Conservation (phyloP, 2,329 filamentous ascomycete species). For the Elsinoe fawcettii region DNA sequence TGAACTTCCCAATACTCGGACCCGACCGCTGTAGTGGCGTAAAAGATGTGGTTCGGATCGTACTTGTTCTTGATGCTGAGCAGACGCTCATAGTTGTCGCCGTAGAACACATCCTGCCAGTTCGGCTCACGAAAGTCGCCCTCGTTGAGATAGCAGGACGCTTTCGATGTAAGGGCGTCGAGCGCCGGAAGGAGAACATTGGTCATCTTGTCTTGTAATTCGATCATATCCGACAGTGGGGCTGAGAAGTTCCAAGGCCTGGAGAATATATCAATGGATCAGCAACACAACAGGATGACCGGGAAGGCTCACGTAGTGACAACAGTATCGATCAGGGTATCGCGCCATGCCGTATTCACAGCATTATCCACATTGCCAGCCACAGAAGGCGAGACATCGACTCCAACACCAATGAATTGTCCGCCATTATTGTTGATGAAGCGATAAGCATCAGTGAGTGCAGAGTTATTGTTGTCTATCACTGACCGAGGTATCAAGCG, state of each 20-base stretch:
- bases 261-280: background rate
- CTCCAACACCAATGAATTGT: conserved; percentile 32
- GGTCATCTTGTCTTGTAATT: conserved; percentile 33
- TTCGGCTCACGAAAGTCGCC: conserved; percentile 14
- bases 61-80: conserved; percentile 18
- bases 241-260: conserved; percentile 33
- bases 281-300: no score
- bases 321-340: conserved; percentile 26
- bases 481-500: conserved; percentile 31
- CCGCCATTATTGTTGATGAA: conserved; percentile 30
- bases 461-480: conserved; percentile 26
- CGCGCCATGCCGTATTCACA: conserved; percentile 35
- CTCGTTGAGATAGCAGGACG: conserved; percentile 37
- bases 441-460: conserved; percentile 29
- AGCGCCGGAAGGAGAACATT: conserved; percentile 22
- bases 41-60: conserved; percentile 16
- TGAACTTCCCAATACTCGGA: background rate
- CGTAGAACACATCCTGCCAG: conserved; percentile 17
- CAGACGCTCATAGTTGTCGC: conserved; percentile 15
- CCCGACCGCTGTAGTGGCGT: no score
- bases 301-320: background rate
- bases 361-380: conserved; percentile 33
- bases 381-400: conserved; percentile 32
- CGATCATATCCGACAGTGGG: conserved; percentile 30
- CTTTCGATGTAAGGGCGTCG: conserved; percentile 29